Evolutionary conservation across 805 yeast genomes (phyloP).

Genomic region (Pichia exigua): DNA sequence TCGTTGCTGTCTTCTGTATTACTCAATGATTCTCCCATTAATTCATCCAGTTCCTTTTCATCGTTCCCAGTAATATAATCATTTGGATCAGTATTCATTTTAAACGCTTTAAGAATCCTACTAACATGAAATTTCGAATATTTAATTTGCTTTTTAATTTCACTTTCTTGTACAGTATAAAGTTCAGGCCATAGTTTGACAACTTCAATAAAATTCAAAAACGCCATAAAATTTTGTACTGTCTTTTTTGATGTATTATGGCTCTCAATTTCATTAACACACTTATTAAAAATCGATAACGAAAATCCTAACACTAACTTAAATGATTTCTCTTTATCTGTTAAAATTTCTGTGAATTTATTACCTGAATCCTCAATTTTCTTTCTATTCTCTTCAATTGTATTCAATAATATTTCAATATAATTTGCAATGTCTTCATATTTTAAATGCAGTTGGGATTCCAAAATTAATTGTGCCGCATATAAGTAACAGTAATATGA

Average conservation of each 20-base stretch:
- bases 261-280: conserved; percentile 39
- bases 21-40: conserved; percentile 3
- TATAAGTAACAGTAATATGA: conserved; percentile 67
- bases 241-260: conserved; percentile 39
- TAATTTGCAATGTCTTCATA: conserved; percentile 49
- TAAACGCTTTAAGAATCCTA: conserved; percentile 43
- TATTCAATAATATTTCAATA: conserved; percentile 58
- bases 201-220: conserved; percentile 45
- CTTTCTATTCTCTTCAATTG: conserved; percentile 52
- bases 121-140: conserved; percentile 59
- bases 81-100: conserved; percentile 50
- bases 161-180: conserved; percentile 15
- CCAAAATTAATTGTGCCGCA: conserved; percentile 66
- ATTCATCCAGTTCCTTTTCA: conserved; percentile 16
- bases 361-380: conserved; percentile 32
- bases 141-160: conserved; percentile 35
- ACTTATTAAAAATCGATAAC: conserved; percentile 46
- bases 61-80: conserved; percentile 38
- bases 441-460: conserved; percentile 47
- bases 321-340: conserved; percentile 51
- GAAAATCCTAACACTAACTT: conserved; percentile 52
- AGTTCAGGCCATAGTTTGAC: conserved; percentile 35
- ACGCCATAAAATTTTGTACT: conserved; percentile 45
- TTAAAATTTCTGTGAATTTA: conserved; percentile 40
- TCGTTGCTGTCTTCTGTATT: not conserved